Base-by-base conservation (phyloP, 441 rosid genomes). In the Gossypium schwendimanii region DNA sequence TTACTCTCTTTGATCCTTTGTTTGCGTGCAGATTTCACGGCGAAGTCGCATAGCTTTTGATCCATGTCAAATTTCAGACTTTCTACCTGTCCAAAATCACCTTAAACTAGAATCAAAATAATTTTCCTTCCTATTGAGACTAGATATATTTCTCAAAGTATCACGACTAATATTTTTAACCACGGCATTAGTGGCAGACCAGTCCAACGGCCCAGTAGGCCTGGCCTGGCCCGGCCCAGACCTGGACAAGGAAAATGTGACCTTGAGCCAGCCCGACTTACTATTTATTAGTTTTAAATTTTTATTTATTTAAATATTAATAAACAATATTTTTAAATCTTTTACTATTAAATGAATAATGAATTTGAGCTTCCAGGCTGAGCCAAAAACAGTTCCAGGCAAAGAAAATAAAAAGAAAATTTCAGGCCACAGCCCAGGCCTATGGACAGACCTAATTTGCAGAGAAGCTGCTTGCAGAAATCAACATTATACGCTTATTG, bases 401-500 rank as follows among this genome's bases (percentile, higher is more conserved):
- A 36, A 36, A 36, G 10, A 36, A 36, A 36, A 36, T 36, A 36
- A 7, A 36, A 7, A 36, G 44, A 36, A 36, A 36, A 36, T 7
- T 7, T 36, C 44, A 36, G 10, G 44, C 44, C 10, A 36, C 44
- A 36, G 44, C 44, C 41, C 44, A 2, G 44, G 10, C 2, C 9
- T 36, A 36, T 7, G 44, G 44, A 36, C 44, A 36, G 44, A 36
- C 10, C 10, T 36, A 36, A 73, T 65, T 76, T 60, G 78, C 71
- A 70, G 73, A 36, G 44, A 36, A 36, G 78, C 84, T 83, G 84
- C 75, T 54, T 53, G 77, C 73, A 81, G 57, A 76, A 68, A 77
- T 65, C 15, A 14, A 61, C 62, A 62, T 58, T 60, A 65, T 18
- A 45, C 73, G 44, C 47, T 58, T 54, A 54, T 20, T 15, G 52